A percentile compares a stretch with the other conserved stretches of the same genome.
Conservation (phyloP, 306 rosid species). For the Abrus precatorius region DNA sequence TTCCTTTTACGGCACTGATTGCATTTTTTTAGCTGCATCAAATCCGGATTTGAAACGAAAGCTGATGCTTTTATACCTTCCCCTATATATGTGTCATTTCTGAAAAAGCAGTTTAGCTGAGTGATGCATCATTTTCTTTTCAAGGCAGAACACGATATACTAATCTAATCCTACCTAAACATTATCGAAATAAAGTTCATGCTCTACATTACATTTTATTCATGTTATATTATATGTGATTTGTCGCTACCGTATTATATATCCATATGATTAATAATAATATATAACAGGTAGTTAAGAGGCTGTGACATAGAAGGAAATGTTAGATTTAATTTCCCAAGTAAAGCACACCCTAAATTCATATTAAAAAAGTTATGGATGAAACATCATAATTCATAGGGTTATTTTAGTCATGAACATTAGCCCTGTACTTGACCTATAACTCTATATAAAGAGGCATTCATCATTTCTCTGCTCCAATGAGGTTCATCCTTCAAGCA, state of each 20-base stretch:
- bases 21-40: too few relatives aligned
- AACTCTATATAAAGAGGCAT: constrained; percentile 7
- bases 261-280: neutral
- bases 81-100: neutral
- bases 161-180: neutral
- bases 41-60: too few relatives aligned
- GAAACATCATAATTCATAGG: neutral
- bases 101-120: neutral
- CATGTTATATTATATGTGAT: neutral
- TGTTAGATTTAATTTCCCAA: constrained; percentile 43
- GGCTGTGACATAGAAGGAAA: neutral
- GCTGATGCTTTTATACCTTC: too few relatives aligned
- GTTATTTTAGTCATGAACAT: constrained; percentile 8
- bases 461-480: neutral
- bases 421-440: neutral
- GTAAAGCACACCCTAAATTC: constrained; percentile 27
- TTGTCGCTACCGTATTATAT: neutral
- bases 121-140: neutral
- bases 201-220: neutral
- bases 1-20: too few relatives aligned
- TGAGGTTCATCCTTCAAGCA: neutral
- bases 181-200: neutral
- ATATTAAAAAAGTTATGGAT: neutral
- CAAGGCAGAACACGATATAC: neutral
- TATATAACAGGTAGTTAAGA: constrained; percentile 16